phyloP scores from a whole-genome alignment of 768 basidiomycete species.

The Boletus subparvulus region DNA sequence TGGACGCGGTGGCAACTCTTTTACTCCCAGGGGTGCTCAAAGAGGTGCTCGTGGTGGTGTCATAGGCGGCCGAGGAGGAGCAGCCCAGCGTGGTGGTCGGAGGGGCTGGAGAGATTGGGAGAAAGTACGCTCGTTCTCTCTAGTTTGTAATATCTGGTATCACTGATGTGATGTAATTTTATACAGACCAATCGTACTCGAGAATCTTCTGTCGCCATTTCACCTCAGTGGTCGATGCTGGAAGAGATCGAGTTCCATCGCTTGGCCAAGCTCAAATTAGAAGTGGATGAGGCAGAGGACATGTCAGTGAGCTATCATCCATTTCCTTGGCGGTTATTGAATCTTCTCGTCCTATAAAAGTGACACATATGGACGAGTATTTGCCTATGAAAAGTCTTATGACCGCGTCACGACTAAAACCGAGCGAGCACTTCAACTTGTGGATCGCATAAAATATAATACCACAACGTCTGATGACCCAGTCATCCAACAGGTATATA shows the following conservation, averaged over 20 bases:
- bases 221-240: conserved; percentile 88
- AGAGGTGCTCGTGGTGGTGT: conserved; percentile 47
- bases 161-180: conserved; percentile 5
- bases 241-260: conserved; percentile 98
- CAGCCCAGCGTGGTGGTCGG: conserved; percentile 41
- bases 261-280: conserved; percentile 86
- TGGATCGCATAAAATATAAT: conserved; percentile 96
- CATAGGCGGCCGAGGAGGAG: conserved; percentile 44
- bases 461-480: conserved; percentile 98
- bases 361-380: conserved; percentile 85
- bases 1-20: conserved; percentile 36
- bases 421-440: conserved; percentile 85
- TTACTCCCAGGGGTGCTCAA: conserved; percentile 42
- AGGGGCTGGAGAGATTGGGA: conserved; percentile 94
- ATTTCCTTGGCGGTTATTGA: conserved; percentile 1
- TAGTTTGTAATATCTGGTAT: background rate
- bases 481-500: conserved; percentile 80
- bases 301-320: conserved; percentile 53
- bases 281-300: conserved; percentile 89
- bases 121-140: conserved; percentile 53
- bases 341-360: conserved; percentile 37
- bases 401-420: conserved; percentile 95
- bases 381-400: conserved; percentile 90
- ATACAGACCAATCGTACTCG: conserved; percentile 74
- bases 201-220: conserved; percentile 92